Evolutionary conservation across 306 rosid genomes (phyloP).

Genomic region (Ceratonia siliqua): DNA sequence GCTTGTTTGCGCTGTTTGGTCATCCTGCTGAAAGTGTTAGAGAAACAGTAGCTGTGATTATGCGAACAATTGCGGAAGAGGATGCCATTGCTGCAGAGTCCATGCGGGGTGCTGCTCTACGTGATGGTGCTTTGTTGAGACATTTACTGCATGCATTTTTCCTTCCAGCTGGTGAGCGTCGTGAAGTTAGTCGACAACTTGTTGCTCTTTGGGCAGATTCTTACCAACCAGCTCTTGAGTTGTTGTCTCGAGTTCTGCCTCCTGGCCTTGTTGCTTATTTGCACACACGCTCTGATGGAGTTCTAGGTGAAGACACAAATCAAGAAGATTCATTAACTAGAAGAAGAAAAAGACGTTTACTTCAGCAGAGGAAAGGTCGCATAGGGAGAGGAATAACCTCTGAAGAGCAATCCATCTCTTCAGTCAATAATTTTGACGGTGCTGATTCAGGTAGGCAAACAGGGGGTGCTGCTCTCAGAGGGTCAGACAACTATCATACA

Average conservation of each 20-base stretch:
- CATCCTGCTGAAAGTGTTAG: conserved; percentile 98
- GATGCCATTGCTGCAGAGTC: conserved; percentile 99
- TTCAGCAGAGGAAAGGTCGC: conserved; percentile 86
- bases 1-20: conserved; percentile 95
- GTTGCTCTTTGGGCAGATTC: conserved; percentile 99
- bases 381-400: conserved; percentile 71
- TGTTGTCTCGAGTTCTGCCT: conserved; percentile 91
- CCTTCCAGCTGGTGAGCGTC: conserved; percentile 87
- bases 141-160: conserved; percentile 91
- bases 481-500: conserved; percentile 50
- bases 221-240: conserved; percentile 88
- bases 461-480: conserved; percentile 47
- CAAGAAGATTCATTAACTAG: conserved; percentile 71
- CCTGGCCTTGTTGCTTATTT: conserved; percentile 99
- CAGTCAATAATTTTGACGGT: conserved; percentile 61
- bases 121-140: conserved; percentile 96
- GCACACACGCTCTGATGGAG: conserved; percentile 88
- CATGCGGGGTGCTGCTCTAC: conserved; percentile 98
- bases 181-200: conserved; percentile 94
- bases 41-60: conserved; percentile 93
- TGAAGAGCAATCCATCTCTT: conserved; percentile 72
- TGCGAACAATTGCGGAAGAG: conserved; percentile 99
- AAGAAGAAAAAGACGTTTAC: conserved; percentile 83
- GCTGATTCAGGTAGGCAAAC: conserved; percentile 66
- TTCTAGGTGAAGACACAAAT: conserved; percentile 55